Evolutionary conservation across 1,284 basidiomycete genomes (phyloP).

Genomic region (Boletus coffeatus): DNA sequence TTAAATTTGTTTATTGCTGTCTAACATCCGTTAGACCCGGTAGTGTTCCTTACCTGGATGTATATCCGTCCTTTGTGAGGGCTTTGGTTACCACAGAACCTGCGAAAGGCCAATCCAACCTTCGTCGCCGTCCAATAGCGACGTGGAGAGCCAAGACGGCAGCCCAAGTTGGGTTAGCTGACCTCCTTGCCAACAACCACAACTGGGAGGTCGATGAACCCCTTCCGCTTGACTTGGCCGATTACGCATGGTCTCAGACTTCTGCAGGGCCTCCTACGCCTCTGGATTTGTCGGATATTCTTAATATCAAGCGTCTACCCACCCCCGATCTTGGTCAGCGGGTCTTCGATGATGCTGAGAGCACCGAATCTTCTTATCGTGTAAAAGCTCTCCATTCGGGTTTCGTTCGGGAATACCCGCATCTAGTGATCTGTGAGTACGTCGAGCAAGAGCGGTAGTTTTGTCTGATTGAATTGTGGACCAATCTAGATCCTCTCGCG

Average conservation of each 20-base stretch:
- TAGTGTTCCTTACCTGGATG: slow-evolving; percentile 29
- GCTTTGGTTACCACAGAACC: neutral
- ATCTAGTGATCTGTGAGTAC: slow-evolving; percentile 33
- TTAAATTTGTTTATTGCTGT: neutral
- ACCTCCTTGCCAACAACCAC: slow-evolving; percentile 15
- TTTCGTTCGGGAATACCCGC: slow-evolving; percentile 27
- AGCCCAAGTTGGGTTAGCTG: slow-evolving; percentile 13
- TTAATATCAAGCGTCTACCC: slow-evolving; percentile 18
- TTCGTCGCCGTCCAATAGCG: slow-evolving; percentile 13
- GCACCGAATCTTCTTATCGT: neutral
- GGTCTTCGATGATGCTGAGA: slow-evolving; percentile 37
- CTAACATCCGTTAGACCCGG: slow-evolving; percentile 21
- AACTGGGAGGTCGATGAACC: slow-evolving; percentile 19
- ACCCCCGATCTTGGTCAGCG: slow-evolving; percentile 34
- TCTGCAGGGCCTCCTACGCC: slow-evolving; percentile 51
- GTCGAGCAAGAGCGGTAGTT: neutral
- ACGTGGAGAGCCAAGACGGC: slow-evolving; percentile 17
- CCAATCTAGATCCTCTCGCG: slow-evolving; percentile 31
- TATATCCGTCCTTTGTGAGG: slow-evolving; percentile 19
- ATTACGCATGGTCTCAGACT: slow-evolving; percentile 65
- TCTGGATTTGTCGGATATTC: slow-evolving; percentile 31
- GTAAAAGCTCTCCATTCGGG: neutral
- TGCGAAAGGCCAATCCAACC: slow-evolving; percentile 3
- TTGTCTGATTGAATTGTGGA: slow-evolving; percentile 9
- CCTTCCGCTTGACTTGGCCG: slow-evolving; percentile 48